Evolutionary conservation across 2,329 filamentous ascomycete genomes (phyloP).

Genomic region (Colletotrichum spinosum): DNA sequence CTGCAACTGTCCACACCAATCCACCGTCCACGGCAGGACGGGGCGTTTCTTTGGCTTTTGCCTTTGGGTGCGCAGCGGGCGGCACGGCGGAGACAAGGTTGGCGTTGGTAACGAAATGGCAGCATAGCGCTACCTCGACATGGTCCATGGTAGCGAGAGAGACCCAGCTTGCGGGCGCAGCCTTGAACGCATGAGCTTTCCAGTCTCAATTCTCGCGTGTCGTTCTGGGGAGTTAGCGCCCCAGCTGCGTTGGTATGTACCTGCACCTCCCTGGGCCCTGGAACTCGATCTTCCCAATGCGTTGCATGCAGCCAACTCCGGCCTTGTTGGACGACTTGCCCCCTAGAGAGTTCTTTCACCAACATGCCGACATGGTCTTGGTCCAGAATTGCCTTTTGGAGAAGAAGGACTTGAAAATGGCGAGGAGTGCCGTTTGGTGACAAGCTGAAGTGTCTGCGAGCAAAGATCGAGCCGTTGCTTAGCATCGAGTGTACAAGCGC

Average conservation of each 20-base stretch:
- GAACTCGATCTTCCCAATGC: no score
- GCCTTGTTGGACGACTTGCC: no score
- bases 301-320: no score
- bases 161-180: slow-evolving; percentile 32
- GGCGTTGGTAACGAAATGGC: slow-evolving; percentile 17
- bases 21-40: slow-evolving; percentile 21
- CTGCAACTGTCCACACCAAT: slow-evolving; percentile 20
- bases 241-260: background rate
- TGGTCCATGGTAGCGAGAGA: slow-evolving; percentile 28
- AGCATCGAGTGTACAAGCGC: no score
- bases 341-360: no score
- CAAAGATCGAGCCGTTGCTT: no score
- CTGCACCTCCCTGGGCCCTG: background rate
- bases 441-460: no score
- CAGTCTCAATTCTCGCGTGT: slow-evolving; percentile 29
- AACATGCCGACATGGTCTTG: no score
- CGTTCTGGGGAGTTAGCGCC: background rate
- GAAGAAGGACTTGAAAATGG: no score
- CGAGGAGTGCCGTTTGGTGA: no score
- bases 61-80: slow-evolving; percentile 33
- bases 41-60: slow-evolving; percentile 35
- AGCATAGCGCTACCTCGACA: slow-evolving; percentile 21
- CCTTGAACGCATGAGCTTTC: slow-evolving; percentile 29
- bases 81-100: slow-evolving; percentile 34
- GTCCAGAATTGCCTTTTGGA: no score